These are phyloP conservation scores for Brassica napus DNA, from an alignment of 345 rosid genomes.

Conservation along the genomic window DNA sequence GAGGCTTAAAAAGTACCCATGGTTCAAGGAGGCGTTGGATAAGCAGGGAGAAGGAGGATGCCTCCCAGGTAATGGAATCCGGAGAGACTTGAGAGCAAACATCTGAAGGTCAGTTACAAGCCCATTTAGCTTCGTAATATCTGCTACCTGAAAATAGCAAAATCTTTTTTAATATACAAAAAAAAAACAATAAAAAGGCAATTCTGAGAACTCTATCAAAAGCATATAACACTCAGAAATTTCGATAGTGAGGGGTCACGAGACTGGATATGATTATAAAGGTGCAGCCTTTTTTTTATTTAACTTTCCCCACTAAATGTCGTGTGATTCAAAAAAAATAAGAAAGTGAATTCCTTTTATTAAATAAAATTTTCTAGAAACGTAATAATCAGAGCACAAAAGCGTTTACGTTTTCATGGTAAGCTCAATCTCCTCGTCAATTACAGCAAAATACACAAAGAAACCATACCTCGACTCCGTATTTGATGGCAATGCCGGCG, in stretches of 20 bases:
- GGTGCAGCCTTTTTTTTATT: too few species aligned
- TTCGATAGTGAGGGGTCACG: neutral
- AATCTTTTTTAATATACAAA: neutral
- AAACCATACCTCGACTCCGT: conserved; percentile 80
- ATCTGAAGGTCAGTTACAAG: conserved; percentile 85
- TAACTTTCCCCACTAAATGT: neutral
- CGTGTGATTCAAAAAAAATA: too few species aligned
- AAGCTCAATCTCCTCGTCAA: neutral
- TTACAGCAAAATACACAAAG: neutral
- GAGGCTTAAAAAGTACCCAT: conserved; percentile 45
- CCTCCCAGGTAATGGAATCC: conserved; percentile 84
- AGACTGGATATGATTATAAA: too few species aligned
- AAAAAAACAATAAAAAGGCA: neutral
- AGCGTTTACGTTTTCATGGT: neutral
- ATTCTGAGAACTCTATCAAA: too few species aligned
- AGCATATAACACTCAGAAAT: too few species aligned
- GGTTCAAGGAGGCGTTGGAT: conserved; percentile 43
- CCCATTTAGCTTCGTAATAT: conserved; percentile 78
- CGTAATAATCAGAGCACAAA: neutral
- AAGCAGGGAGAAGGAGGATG: conserved; percentile 75
- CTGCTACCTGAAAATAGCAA: conserved; percentile 60
- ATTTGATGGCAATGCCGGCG: conserved; percentile 90
- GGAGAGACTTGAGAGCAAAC: conserved; percentile 77
- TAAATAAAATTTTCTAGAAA: neutral
- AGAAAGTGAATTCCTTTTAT: too few species aligned